These are phyloP conservation scores for Metschnikowia aberdeeniae DNA, from an alignment of 805 yeast genomes.

Conservation along the genomic window DNA sequence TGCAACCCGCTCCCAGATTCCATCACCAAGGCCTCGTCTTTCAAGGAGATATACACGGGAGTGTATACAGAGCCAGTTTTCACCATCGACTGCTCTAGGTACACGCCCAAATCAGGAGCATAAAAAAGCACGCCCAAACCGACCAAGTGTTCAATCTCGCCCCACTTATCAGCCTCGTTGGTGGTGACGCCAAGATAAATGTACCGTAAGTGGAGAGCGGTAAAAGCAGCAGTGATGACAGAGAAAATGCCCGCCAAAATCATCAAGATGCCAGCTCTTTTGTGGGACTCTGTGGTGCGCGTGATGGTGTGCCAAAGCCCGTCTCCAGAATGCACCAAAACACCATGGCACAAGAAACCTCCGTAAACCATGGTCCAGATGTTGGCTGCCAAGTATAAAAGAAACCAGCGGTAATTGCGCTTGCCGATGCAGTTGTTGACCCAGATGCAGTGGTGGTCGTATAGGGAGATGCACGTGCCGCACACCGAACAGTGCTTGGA, in stretches of 20 bases:
- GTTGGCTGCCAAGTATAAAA: conserved; percentile 48
- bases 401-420: conserved; percentile 59
- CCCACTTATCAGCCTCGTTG: conserved; percentile 73
- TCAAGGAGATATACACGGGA: conserved; percentile 27
- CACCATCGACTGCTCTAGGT: conserved; percentile 23
- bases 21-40: conserved; percentile 22
- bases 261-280: conserved; percentile 40
- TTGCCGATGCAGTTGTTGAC: conserved; percentile 72
- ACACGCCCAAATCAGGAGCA: conserved; percentile 9
- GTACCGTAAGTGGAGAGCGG: conserved; percentile 35
- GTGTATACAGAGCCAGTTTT: conserved; percentile 11
- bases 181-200: conserved; percentile 69
- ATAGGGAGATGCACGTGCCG: conserved; percentile 43
- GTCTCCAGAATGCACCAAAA: not conserved
- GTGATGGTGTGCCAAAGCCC: conserved; percentile 22
- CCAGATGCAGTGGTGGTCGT: conserved; percentile 65
- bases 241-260: conserved; percentile 44
- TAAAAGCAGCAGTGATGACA: conserved; percentile 38
- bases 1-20: conserved; percentile 2
- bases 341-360: conserved; percentile 25
- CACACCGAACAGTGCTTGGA: conserved; percentile 67
- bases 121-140: conserved; percentile 12
- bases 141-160: conserved; percentile 41
- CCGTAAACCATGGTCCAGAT: conserved; percentile 39
- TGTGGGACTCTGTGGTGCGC: conserved; percentile 28